These are phyloP conservation scores for Ustilaginoidea virens DNA, from an alignment of 2,329 filamentous ascomycete species.

Conservation along the genomic window DNA sequence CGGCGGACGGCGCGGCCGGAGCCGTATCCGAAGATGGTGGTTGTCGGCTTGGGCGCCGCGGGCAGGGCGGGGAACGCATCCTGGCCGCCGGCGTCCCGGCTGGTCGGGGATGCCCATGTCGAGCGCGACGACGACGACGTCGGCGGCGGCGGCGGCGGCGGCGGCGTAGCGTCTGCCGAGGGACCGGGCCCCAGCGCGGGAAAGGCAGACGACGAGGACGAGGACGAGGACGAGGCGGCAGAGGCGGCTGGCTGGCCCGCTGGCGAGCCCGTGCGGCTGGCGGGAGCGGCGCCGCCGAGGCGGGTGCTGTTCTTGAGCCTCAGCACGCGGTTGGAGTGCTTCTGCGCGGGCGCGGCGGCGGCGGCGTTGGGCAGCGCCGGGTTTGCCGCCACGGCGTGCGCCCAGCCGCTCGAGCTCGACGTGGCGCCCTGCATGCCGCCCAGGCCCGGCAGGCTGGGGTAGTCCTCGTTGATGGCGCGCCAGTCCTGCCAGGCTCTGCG, in stretches of 20 bases:
- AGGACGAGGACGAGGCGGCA: not conserved
- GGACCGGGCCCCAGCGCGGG: slow-evolving; percentile 23
- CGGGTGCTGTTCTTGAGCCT: slow-evolving; percentile 44
- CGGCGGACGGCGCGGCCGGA: slow-evolving; percentile 35
- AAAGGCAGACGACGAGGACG: slow-evolving; percentile 21
- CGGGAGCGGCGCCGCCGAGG: slow-evolving; percentile 20
- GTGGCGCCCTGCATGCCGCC: slow-evolving; percentile 50
- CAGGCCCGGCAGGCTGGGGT: slow-evolving; percentile 70
- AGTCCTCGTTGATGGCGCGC: slow-evolving; percentile 92
- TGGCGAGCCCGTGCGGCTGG: slow-evolving; percentile 1
- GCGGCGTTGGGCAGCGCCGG: slow-evolving; percentile 26
- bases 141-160: too few relatives aligned
- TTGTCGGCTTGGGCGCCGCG: slow-evolving; percentile 52
- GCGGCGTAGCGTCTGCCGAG: slow-evolving; percentile 5
- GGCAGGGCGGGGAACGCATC: slow-evolving; percentile 77
- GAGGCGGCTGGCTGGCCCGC: slow-evolving; percentile 1
- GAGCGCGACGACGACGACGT: slow-evolving; percentile 10
- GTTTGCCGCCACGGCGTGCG: slow-evolving; percentile 40
- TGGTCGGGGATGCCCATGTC: slow-evolving; percentile 13
- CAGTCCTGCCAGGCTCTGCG: slow-evolving; percentile 87
- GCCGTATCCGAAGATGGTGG: slow-evolving; percentile 47
- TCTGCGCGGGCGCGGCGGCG: slow-evolving; percentile 24
- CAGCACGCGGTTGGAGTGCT: slow-evolving; percentile 38
- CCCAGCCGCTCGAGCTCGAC: slow-evolving; percentile 43
- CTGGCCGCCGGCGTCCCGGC: slow-evolving; percentile 16